Evolutionary conservation across 306 rosid genomes (phyloP), one percentile per base, ranked within the genome.

Genomic region (Sphenostylis stenocarpa): DNA sequence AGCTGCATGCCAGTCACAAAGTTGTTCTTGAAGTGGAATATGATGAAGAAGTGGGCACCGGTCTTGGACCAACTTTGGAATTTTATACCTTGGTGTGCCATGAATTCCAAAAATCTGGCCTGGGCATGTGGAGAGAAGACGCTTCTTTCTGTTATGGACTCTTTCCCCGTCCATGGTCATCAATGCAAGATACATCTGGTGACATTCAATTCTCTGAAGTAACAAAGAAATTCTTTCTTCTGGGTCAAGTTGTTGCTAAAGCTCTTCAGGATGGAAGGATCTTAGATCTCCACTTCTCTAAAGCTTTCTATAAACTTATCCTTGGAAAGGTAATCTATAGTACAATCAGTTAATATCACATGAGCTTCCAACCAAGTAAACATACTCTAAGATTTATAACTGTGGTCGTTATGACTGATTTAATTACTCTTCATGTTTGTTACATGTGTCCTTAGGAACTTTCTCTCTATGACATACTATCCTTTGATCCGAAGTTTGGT

Each of bases 1-100:
- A 91, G 19, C 78, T 77, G 80, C 84, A 87, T 91, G 97, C 91
- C 26, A 52, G 71, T 73, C 84, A 89, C 36, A 96, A 87, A 85
- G 90, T 86, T 39, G 87, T 88, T 76, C 92, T 96, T 79, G 99
- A 92, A 87, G 96, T 96, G 81, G 98, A 89, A 85, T 96, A 89
- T 84, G 80, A 87, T 60, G 98, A 93, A 78, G 99, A 96, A 85
- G 99, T 96, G 70, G 99, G 99, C 73, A 96, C 97, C 71, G 99
- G 99, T 77, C 97, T 93, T 77, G 99, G 99, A 70, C 99, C 98
- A 9, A 96, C 99, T 28, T 85, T 96, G 86, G 99, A 96, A 83
- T 96, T 96, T 76, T 96, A 92, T 80, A 92, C 99, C 74, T 86
- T 96, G 83, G 96, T 93, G 43, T 85, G 99, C 75, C 98, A 84